phyloP scores from a whole-genome alignment of 208 protist genomes.

The Trypanosoma platydactyli region DNA sequence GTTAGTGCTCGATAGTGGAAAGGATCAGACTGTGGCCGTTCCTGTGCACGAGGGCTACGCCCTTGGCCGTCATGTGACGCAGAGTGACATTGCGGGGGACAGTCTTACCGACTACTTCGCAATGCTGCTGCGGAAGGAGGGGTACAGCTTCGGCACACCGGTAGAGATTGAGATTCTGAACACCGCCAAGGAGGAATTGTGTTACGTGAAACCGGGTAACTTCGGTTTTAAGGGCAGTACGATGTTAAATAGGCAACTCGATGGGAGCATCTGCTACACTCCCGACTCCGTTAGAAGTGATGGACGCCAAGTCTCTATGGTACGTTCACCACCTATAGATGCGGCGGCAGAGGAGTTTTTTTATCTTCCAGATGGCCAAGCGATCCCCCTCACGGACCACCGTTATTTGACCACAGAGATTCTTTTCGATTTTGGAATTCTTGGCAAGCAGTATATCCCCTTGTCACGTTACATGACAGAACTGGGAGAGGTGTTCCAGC shows the following conservation, averaged over 20 bases:
- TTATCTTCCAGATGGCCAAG: slow-evolving; percentile 86
- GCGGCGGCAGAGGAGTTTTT: slow-evolving; percentile 41
- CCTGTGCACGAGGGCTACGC: slow-evolving; percentile 94
- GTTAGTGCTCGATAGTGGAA: slow-evolving; percentile 92
- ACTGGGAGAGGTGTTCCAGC: slow-evolving; percentile 78
- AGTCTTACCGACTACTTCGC: slow-evolving; percentile 84
- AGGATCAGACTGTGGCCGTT: slow-evolving; percentile 79
- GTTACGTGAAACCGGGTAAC: slow-evolving; percentile 64
- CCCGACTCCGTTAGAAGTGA: not conserved
- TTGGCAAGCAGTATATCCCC: slow-evolving; percentile 64
- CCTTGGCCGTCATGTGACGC: slow-evolving; percentile 82
- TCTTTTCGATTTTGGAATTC: slow-evolving; percentile 87
- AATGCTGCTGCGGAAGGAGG: slow-evolving; percentile 61
- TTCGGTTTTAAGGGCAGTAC: not conserved
- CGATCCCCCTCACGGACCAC: slow-evolving; percentile 71
- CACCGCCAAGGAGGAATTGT: slow-evolving; percentile 91
- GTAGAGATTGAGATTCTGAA: slow-evolving; percentile 87
- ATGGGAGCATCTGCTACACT: not conserved
- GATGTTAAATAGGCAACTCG: not conserved
- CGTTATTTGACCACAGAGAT: slow-evolving; percentile 69
- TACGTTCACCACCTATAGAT: not conserved
- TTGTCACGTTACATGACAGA: slow-evolving; percentile 77
- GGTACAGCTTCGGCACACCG: slow-evolving; percentile 89
- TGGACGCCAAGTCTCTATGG: not conserved
- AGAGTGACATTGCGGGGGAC: slow-evolving; percentile 73